Percentiles rank a stretch among this genome's conserved stretches.
Conservation (phyloP, 768 basidiomycete genomes). For the Lentinula raphanica region DNA sequence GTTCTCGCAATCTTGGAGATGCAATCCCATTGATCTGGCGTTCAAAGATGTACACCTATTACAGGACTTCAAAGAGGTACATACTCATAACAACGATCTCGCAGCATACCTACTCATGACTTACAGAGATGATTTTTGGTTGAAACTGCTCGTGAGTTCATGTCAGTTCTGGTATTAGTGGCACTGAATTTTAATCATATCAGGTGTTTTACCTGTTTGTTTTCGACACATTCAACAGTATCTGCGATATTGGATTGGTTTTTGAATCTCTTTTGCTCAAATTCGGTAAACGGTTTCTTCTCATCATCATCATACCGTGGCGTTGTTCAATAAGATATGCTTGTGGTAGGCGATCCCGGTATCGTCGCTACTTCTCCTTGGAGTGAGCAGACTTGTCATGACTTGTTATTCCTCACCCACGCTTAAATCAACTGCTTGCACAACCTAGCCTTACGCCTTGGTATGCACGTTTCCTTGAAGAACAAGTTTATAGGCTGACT, state of each 20-base stretch:
- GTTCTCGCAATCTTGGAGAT: not conserved
- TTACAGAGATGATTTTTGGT: constrained; percentile 2
- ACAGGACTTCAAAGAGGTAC: constrained; percentile 1
- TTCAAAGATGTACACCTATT: constrained; percentile 2
- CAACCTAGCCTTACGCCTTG: not conserved
- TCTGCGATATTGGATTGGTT: constrained; percentile 4
- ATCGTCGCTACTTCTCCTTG: constrained; percentile 4
- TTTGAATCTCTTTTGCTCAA: constrained; percentile 8
- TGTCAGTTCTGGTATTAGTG: not conserved
- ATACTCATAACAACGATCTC: not conserved
- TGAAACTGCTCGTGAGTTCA: not conserved
- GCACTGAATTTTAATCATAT: not conserved
- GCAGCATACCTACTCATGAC: too few species aligned
- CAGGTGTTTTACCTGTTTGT: constrained; percentile 7
- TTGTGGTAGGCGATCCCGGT: not conserved
- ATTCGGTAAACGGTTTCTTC: not conserved
- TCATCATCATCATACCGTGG: not conserved
- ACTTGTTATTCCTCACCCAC: not conserved
- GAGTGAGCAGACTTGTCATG: not conserved
- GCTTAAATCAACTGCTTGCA: not conserved
- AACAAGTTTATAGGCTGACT: not conserved
- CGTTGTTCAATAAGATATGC: not conserved
- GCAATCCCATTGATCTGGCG: not conserved
- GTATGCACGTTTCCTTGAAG: not conserved
- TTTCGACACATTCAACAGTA: constrained; percentile 1